phyloP scores from a whole-genome alignment of 1,139 yeast species.

The Arxiozyma heterogenica region DNA sequence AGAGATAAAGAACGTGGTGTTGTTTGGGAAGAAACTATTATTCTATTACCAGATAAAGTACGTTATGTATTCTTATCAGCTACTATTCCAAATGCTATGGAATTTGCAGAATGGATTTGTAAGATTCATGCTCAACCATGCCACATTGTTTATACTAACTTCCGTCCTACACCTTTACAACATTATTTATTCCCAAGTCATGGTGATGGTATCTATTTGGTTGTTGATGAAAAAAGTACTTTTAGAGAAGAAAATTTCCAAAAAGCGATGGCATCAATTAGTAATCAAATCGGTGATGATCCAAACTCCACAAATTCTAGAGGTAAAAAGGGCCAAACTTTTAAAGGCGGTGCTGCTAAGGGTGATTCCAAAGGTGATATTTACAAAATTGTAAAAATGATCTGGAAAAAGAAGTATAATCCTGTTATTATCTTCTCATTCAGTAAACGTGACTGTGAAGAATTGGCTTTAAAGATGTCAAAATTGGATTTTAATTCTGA shows the following conservation, averaged over 20 bases:
- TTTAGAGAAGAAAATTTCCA: constrained; percentile 97
- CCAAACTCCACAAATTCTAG: constrained; percentile 50
- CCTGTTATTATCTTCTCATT: constrained; percentile 98
- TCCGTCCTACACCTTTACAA: constrained; percentile 96
- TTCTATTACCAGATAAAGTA: constrained; percentile 89
- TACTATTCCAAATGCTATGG: constrained; percentile 96
- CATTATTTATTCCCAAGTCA: constrained; percentile 95
- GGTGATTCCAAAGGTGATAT: constrained; percentile 84
- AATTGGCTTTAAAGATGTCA: constrained; percentile 87
- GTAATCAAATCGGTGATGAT: constrained; percentile 77
- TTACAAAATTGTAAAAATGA: constrained; percentile 94
- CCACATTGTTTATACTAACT: constrained; percentile 96
- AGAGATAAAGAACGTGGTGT: constrained; percentile 96
- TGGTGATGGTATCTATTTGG: constrained; percentile 94
- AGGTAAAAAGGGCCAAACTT: constrained; percentile 77
- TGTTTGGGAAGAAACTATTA: constrained; percentile 98
- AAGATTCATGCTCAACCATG: constrained; percentile 93
- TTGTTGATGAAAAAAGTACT: constrained; percentile 92
- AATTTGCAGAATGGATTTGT: constrained; percentile 98
- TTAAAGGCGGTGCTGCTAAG: constrained; percentile 65
- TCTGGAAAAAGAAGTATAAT: constrained; percentile 87
- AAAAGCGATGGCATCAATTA: constrained; percentile 92
- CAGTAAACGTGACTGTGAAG: constrained; percentile 93
- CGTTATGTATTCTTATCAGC: constrained; percentile 84
- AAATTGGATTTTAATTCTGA: constrained; percentile 87